Percentiles rank a stretch among this genome's conserved stretches.
Conservation (phyloP, 331 rosid genomes). For the Malus hybrid region DNA sequence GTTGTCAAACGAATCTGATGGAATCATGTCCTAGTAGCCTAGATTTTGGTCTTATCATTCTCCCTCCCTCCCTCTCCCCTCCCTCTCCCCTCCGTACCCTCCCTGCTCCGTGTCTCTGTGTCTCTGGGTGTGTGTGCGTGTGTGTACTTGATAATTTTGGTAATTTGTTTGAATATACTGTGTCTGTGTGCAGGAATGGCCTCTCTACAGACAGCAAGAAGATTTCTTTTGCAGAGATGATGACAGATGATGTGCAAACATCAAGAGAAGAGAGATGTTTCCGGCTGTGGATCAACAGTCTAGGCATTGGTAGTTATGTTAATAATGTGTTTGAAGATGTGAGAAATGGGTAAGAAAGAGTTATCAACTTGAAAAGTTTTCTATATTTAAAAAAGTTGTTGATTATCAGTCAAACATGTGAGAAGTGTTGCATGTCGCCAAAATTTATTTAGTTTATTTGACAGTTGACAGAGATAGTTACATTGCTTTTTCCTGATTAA, state of each 20-base stretch:
- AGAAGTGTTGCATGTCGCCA: too few species aligned
- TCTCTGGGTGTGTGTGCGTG: background rate
- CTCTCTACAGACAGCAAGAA: slow-evolving; percentile 64
- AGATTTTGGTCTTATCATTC: background rate
- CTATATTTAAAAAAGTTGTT: too few species aligned
- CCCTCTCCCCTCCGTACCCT: background rate
- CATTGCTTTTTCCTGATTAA: background rate
- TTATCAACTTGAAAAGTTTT: slow-evolving; percentile 31
- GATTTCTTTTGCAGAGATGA: slow-evolving; percentile 83
- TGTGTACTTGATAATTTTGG: background rate
- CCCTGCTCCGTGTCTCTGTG: background rate
- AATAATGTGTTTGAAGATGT: slow-evolving; percentile 88
- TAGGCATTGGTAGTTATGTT: slow-evolving; percentile 58
- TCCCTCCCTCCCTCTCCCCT: background rate
- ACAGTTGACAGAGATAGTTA: background rate
- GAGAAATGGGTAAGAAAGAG: slow-evolving; percentile 48
- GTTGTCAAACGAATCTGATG: background rate
- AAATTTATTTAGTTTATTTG: too few species aligned
- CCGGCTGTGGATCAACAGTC: slow-evolving; percentile 88
- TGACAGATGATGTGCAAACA: slow-evolving; percentile 80
- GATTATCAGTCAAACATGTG: too few species aligned
- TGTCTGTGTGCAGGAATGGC: slow-evolving; percentile 55
- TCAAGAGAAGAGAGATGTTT: slow-evolving; percentile 92
- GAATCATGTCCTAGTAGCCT: background rate
- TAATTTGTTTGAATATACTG: background rate